Conservation (phyloP, 176 grass and related monocot species). For the Juncus effusus region DNA sequence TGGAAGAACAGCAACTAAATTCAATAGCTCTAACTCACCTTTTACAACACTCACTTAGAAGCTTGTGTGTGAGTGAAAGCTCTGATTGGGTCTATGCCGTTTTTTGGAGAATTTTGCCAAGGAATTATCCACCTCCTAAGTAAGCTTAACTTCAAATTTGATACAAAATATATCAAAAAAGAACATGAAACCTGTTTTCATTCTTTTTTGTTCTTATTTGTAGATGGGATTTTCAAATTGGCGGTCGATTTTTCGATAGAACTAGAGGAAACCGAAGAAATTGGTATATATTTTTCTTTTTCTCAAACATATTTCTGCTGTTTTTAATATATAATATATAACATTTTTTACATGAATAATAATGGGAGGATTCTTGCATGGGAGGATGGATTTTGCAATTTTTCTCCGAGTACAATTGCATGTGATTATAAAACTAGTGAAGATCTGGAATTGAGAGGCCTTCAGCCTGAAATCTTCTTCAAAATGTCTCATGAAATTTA, state of each 20-base stretch:
- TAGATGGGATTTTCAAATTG: conserved; percentile 87
- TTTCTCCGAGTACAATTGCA: conserved; percentile 46
- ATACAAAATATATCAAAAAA: not conserved
- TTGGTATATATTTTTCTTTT: conserved; percentile 36
- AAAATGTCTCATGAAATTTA: conserved; percentile 82
- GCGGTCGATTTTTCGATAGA: conserved; percentile 53
- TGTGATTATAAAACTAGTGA: conserved; percentile 37
- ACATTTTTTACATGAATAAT: not conserved
- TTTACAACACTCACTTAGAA: conserved; percentile 66
- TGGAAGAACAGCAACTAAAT: conserved; percentile 69
- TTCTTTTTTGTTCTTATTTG: not conserved
- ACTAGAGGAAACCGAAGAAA: conserved; percentile 87
- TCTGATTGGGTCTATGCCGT: conserved; percentile 72
- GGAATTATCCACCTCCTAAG: conserved; percentile 78
- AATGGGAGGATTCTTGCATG: conserved; percentile 68
- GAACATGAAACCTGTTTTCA: not conserved
- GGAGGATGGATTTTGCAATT: conserved; percentile 96
- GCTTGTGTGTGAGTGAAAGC: conserved; percentile 50
- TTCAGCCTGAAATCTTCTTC: conserved; percentile 72
- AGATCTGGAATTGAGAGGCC: conserved; percentile 37
- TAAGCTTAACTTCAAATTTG: conserved; percentile 21
- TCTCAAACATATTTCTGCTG: not conserved
- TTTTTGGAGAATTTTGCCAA: conserved; percentile 74
- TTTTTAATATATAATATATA: not conserved
- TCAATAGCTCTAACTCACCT: conserved; percentile 58